Conservation (phyloP, 1,139 yeast genomes). For the Suhomyces wounanorum region DNA sequence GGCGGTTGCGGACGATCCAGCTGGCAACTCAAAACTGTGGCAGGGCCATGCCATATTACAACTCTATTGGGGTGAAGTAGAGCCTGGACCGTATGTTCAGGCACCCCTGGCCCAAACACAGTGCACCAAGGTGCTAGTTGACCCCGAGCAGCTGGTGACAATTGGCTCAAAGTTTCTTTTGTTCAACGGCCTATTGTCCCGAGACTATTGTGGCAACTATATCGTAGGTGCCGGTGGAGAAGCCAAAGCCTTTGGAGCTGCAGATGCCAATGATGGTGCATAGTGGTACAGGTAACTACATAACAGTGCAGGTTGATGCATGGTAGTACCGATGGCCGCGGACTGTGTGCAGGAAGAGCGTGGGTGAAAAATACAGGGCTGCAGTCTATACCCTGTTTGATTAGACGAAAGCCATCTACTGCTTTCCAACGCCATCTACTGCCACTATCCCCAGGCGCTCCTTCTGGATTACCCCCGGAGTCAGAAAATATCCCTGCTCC, state of each 20-base stretch:
- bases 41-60: not conserved
- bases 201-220: not conserved
- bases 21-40: not conserved
- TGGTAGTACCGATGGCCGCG: not conserved
- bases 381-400: not conserved
- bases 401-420: slow-evolving; percentile 4
- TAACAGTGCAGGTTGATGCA: not conserved
- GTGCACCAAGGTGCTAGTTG: not conserved
- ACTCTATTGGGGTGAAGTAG: too few species aligned
- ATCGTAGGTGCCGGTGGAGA: not conserved
- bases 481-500: slow-evolving; percentile 4
- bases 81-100: not conserved
- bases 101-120: not conserved
- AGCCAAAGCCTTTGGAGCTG: not conserved
- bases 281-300: not conserved
- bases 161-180: not conserved
- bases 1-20: not conserved
- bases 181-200: not conserved
- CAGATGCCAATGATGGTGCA: not conserved
- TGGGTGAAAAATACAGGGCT: not conserved
- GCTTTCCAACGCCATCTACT: slow-evolving; percentile 1
- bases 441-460: not conserved
- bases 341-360: not conserved
- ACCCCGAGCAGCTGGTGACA: not conserved
- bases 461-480: not conserved